Percentiles rank a stretch among this genome's conserved stretches.
These are phyloP conservation scores for Solanum sejunctum DNA, from an alignment of 257 asterid genomes.

Conservation along the genomic window DNA sequence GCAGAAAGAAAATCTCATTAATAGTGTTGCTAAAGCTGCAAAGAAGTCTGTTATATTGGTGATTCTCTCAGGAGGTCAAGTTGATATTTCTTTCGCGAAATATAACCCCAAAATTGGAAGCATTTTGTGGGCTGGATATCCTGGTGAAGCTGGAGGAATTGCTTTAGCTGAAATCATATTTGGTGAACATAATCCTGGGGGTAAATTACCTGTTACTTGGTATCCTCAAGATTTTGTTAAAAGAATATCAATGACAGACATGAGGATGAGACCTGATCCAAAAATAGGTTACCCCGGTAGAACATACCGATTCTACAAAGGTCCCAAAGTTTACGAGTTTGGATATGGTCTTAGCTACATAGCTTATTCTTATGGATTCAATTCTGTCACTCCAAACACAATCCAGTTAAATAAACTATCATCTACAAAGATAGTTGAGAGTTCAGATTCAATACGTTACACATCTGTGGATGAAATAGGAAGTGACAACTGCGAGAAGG, in stretches of 20 bases:
- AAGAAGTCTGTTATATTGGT: constrained; percentile 58
- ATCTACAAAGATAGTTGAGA: background rate
- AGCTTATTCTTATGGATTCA: constrained; percentile 33
- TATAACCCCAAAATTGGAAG: constrained; percentile 42
- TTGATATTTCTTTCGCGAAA: constrained; percentile 58
- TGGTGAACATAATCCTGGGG: constrained; percentile 83
- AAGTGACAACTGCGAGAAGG: constrained; percentile 28
- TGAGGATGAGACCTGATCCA: constrained; percentile 77
- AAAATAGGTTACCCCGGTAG: constrained; percentile 59
- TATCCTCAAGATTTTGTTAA: constrained; percentile 41
- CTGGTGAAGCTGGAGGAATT: constrained; percentile 84
- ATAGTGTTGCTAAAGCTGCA: constrained; percentile 48
- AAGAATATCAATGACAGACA: constrained; percentile 64
- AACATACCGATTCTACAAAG: constrained; percentile 57
- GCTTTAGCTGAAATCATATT: constrained; percentile 60
- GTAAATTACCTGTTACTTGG: constrained; percentile 75
- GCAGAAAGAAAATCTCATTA: constrained; percentile 43
- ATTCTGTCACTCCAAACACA: constrained; percentile 29
- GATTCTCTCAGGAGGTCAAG: constrained; percentile 60
- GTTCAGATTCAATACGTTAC: constrained; percentile 7
- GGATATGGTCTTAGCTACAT: constrained; percentile 83
- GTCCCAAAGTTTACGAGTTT: constrained; percentile 50
- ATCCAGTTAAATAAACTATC: constrained; percentile 24
- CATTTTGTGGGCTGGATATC: constrained; percentile 84
- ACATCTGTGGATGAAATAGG: constrained; percentile 32